Evolutionary conservation across 129 eudicot species (phyloP).

Genomic region (Scalesia atractyloides): DNA sequence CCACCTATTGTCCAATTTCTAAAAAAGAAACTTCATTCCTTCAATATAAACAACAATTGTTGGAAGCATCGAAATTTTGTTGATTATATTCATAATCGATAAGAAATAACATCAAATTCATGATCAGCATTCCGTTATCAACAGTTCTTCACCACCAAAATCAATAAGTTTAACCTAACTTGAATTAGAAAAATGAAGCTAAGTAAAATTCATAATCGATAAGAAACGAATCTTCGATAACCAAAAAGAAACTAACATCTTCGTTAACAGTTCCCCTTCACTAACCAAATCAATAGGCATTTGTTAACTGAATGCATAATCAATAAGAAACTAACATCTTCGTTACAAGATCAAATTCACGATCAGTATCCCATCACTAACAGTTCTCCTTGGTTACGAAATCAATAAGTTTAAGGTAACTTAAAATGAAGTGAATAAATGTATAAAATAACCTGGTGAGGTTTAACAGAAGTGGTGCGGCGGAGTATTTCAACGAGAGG

Average conservation of each 20-base stretch:
- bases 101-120: not conserved
- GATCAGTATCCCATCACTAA: too few species aligned
- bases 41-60: not conserved
- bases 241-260: too few species aligned
- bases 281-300: too few species aligned
- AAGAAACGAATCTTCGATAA: too few species aligned
- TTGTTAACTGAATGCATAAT: too few species aligned
- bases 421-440: not conserved
- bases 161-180: not conserved
- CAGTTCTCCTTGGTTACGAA: too few species aligned
- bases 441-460: slow-evolving; percentile 60
- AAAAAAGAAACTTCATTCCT: not conserved
- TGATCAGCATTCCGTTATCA: not conserved
- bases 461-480: slow-evolving; percentile 64
- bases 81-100: not conserved
- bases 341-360: too few species aligned
- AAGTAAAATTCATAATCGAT: too few species aligned
- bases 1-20: not conserved
- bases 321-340: too few species aligned
- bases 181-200: too few species aligned
- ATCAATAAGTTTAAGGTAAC: not conserved
- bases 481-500: slow-evolving; percentile 95
- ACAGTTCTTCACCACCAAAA: not conserved
- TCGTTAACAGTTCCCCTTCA: too few species aligned
- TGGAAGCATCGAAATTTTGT: not conserved